These are phyloP conservation scores for Neurospora sp. DNA, from an alignment of 495 filamentous ascomycete species.

Conservation along the genomic window DNA sequence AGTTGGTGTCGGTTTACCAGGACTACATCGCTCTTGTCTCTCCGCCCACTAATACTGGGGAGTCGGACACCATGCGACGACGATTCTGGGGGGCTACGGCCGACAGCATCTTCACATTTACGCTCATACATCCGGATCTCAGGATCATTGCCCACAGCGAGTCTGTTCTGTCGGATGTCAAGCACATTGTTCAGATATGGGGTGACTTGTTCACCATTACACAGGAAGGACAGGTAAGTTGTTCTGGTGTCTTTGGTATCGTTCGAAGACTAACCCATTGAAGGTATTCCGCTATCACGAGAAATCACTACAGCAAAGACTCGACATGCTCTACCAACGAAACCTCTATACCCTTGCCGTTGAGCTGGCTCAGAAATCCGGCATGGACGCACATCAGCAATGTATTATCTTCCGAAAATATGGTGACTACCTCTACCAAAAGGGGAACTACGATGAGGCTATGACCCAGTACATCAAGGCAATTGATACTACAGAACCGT, in stretches of 20 bases:
- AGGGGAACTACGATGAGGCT: slow-evolving; percentile 86
- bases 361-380: slow-evolving; percentile 82
- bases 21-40: slow-evolving; percentile 85
- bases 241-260: not conserved
- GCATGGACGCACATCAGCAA: slow-evolving; percentile 65
- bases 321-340: slow-evolving; percentile 88
- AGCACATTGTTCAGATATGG: slow-evolving; percentile 77
- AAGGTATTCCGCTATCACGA: slow-evolving; percentile 86
- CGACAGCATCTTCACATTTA: slow-evolving; percentile 75
- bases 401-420: slow-evolving; percentile 90
- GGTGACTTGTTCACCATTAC: slow-evolving; percentile 81
- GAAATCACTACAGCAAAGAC: slow-evolving; percentile 77
- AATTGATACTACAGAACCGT: slow-evolving; percentile 89
- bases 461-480: slow-evolving; percentile 98
- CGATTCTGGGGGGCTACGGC: slow-evolving; percentile 55
- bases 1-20: slow-evolving; percentile 64
- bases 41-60: slow-evolving; percentile 49
- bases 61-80: slow-evolving; percentile 40
- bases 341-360: slow-evolving; percentile 89
- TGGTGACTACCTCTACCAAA: slow-evolving; percentile 92
- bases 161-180: slow-evolving; percentile 65
- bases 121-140: slow-evolving; percentile 78
- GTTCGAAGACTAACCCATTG: not conserved
- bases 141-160: slow-evolving; percentile 89
- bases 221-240: slow-evolving; percentile 73